Percentiles rank a stretch among this genome's conserved stretches.
Evolutionary conservation across 2,329 filamentous ascomycete genomes (phyloP).

Genomic region (Calonectria henricotiae): DNA sequence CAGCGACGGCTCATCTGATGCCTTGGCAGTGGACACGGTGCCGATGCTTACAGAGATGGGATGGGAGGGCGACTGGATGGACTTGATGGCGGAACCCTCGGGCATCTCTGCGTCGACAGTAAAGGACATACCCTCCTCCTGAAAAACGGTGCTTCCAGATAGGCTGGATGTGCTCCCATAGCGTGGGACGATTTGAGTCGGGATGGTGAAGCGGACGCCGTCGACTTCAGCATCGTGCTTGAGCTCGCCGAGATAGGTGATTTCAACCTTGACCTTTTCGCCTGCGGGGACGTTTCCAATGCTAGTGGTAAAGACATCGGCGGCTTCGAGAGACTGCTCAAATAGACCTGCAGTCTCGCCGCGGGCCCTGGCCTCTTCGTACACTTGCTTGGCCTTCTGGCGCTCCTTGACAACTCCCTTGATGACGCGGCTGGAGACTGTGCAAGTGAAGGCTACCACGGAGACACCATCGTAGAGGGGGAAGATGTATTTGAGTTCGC

Average conservation of each 20-base stretch:
- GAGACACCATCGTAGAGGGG: slow-evolving; percentile 82
- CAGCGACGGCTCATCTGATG: slow-evolving; percentile 66
- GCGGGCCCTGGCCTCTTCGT: slow-evolving; percentile 70
- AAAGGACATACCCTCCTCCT: slow-evolving; percentile 50
- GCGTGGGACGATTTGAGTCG: slow-evolving; percentile 77
- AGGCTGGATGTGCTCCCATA: slow-evolving; percentile 65
- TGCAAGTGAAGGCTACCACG: slow-evolving; percentile 78
- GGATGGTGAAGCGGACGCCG: slow-evolving; percentile 79
- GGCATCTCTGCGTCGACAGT: slow-evolving; percentile 65
- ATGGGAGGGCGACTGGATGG: slow-evolving; percentile 78
- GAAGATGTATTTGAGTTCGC: slow-evolving; percentile 77
- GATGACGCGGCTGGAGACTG: slow-evolving; percentile 73
- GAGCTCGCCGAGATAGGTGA: slow-evolving; percentile 79
- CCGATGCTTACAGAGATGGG: slow-evolving; percentile 78
- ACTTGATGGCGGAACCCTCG: slow-evolving; percentile 71
- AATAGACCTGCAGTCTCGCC: slow-evolving; percentile 78
- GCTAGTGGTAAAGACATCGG: slow-evolving; percentile 79
- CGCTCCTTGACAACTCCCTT: slow-evolving; percentile 79
- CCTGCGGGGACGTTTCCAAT: slow-evolving; percentile 78
- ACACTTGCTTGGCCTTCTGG: slow-evolving; percentile 73
- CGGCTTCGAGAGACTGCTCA: slow-evolving; percentile 72
- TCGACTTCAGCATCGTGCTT: slow-evolving; percentile 81
- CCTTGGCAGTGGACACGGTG: slow-evolving; percentile 61
- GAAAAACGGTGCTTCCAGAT: slow-evolving; percentile 14
- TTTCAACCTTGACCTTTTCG: slow-evolving; percentile 72